phyloP scores from a whole-genome alignment of 2,329 filamentous ascomycete species.

The Tolypocladium inflatum region DNA sequence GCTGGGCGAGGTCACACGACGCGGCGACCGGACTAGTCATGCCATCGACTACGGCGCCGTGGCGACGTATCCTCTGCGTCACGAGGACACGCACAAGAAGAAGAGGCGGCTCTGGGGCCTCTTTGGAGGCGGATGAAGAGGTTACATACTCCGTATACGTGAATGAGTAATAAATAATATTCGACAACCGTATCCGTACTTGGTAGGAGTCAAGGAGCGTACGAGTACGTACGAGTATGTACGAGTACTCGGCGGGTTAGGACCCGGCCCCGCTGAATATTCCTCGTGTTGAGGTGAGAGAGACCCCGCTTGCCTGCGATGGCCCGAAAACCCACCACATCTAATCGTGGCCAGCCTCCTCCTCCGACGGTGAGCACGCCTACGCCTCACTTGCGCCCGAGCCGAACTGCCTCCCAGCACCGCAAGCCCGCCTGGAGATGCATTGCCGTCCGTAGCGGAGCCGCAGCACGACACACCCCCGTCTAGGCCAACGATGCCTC shows the following conservation, averaged over 20 bases:
- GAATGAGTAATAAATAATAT: too few species aligned
- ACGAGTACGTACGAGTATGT: too few species aligned
- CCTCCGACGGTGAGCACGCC: background rate
- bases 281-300: background rate
- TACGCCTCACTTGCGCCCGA: background rate
- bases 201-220: too few species aligned
- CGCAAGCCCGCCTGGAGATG: background rate
- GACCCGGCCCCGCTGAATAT: background rate
- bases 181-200: too few species aligned
- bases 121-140: too few species aligned
- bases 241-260: too few species aligned
- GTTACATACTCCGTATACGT: too few species aligned
- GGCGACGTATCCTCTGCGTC: background rate
- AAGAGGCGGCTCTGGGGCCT: too few species aligned
- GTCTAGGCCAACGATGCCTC: conserved; percentile 19
- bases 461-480: background rate
- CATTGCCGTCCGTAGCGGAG: background rate
- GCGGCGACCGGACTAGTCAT: background rate
- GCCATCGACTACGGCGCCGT: background rate
- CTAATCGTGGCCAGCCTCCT: too few species aligned
- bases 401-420: background rate
- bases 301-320: background rate
- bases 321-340: background rate
- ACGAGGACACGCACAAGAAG: too few species aligned
- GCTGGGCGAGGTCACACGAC: background rate